These are phyloP conservation scores for Sarocladium oryzae DNA, from an alignment of 2,329 filamentous ascomycete species.

Conservation along the genomic window DNA sequence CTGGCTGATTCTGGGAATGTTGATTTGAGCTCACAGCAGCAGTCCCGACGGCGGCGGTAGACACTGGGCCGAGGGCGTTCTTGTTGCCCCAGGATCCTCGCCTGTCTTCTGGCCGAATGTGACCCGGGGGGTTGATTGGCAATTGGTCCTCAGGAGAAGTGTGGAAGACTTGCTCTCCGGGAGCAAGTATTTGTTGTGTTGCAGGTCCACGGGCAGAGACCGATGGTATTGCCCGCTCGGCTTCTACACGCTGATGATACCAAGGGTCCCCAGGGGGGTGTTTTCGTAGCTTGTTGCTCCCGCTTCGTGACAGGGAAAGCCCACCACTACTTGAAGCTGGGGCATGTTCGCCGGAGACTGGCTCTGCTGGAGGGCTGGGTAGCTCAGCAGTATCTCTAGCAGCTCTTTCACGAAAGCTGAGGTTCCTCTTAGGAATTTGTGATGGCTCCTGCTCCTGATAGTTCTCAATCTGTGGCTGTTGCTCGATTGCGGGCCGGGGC, in stretches of 20 bases:
- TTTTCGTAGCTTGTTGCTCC: conserved; percentile 55
- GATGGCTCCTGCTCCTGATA: conserved; percentile 12
- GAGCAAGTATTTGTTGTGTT: not conserved
- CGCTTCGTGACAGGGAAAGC: conserved; percentile 36
- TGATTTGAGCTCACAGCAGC: conserved; percentile 11
- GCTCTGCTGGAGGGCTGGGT: conserved; percentile 16
- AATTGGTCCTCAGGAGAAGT: conserved; percentile 25
- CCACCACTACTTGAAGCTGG: conserved; percentile 24
- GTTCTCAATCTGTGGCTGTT: not conserved
- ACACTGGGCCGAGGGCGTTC: not conserved
- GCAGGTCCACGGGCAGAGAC: not conserved
- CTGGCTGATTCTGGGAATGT: conserved; percentile 24
- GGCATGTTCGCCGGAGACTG: conserved; percentile 17
- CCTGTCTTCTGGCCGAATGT: conserved; percentile 10
- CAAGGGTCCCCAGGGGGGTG: conserved; percentile 47
- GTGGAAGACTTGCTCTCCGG: conserved; percentile 11
- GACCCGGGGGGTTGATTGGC: conserved; percentile 21
- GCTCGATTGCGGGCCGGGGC: not conserved
- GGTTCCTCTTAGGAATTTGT: conserved; percentile 43
- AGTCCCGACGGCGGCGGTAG: not conserved
- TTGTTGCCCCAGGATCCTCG: too few species aligned
- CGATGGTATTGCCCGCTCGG: conserved; percentile 23
- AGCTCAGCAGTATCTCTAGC: conserved; percentile 35
- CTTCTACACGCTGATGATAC: conserved; percentile 35
- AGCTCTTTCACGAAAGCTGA: conserved; percentile 56